These are phyloP conservation scores for Aspergillus flavus DNA, from an alignment of 2,329 filamentous ascomycete genomes.

Conservation along the genomic window DNA sequence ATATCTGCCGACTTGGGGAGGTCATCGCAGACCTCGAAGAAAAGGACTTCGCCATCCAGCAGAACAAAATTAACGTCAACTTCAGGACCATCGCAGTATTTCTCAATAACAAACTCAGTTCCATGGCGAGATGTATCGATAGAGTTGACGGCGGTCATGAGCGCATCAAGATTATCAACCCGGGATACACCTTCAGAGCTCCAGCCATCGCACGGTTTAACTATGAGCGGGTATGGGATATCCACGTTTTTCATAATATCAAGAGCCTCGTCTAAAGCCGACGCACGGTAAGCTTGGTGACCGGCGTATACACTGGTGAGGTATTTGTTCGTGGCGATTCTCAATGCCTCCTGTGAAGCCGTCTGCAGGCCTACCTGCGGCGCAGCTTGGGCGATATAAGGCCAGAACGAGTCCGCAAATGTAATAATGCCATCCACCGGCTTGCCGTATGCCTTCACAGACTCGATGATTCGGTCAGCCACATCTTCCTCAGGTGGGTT, in stretches of 20 bases:
- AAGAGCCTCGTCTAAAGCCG: background rate
- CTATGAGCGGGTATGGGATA: slow-evolving; percentile 1
- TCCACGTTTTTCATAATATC: background rate
- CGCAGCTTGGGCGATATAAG: background rate
- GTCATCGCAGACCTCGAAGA: slow-evolving; percentile 18
- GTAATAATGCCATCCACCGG: background rate
- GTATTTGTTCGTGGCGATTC: background rate
- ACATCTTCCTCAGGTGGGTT: background rate
- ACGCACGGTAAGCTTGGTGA: background rate
- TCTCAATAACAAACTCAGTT: slow-evolving; percentile 9
- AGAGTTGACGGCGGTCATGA: background rate
- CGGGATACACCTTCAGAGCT: background rate
- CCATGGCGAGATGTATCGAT: slow-evolving; percentile 1
- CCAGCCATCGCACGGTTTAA: slow-evolving; percentile 7
- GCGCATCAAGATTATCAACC: background rate
- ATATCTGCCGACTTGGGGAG: slow-evolving; percentile 15
- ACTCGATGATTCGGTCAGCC: background rate
- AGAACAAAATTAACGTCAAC: slow-evolving; percentile 22
- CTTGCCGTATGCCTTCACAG: background rate
- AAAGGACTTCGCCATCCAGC: slow-evolving; percentile 15
- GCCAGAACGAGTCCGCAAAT: background rate
- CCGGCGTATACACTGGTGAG: background rate
- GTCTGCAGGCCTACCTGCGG: background rate
- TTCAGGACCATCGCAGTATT: slow-evolving; percentile 20
- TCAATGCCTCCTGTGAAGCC: background rate